Base-by-base conservation (phyloP, 306 rosid genomes). In the Prunus campanulata region DNA sequence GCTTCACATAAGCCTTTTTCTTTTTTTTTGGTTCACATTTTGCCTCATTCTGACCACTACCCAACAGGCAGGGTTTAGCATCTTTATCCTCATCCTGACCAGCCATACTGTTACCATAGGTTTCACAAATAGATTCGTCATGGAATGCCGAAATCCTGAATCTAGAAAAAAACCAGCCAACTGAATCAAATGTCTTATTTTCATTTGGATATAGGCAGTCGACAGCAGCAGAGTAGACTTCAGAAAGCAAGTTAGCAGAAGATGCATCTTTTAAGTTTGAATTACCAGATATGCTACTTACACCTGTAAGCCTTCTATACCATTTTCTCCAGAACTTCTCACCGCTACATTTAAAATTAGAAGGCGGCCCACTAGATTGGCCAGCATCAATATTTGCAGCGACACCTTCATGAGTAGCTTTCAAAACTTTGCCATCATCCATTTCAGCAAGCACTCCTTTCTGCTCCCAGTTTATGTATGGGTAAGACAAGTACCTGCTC, bases 401-500 rank as follows among this genome's bases (percentile, higher is more conserved):
- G 47, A 76, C 48, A 15, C 72, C 84, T 71, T 85, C 84, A 54
- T 3, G 70, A 60, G 85, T 20, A 78, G 4, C 78, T 70, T 60
- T 16, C 5, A 72, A 73, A 76, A 79, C 78, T 72, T 11, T 77
- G 12, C 74, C 59, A 19, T 79, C 85, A 42, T 80, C 85, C 61
- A 72, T 75, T 84, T 78, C 89, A 20, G 63, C 76, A 22, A 78
- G 82, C 62, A 70, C 67, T 62, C 68, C 81, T 57, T 83, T 87
- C 68, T 63, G 78, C 74, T 65, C 87, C 82, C 74, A 76, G 83
- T 88, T 87, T 72, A 89, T 63, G 70, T 89, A 92, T 7, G 96
- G 99, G 74, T 78, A 91, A 78, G 97, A 91, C 76, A 96, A 80
- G 80, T 91, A 96, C 87, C 87, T 89, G 68, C 97, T 96, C 81